Percentiles rank a stretch among this genome's conserved stretches.
These are phyloP conservation scores for Amphibolis antarctica DNA, from an alignment of 106 monocot species.

Conservation along the genomic window DNA sequence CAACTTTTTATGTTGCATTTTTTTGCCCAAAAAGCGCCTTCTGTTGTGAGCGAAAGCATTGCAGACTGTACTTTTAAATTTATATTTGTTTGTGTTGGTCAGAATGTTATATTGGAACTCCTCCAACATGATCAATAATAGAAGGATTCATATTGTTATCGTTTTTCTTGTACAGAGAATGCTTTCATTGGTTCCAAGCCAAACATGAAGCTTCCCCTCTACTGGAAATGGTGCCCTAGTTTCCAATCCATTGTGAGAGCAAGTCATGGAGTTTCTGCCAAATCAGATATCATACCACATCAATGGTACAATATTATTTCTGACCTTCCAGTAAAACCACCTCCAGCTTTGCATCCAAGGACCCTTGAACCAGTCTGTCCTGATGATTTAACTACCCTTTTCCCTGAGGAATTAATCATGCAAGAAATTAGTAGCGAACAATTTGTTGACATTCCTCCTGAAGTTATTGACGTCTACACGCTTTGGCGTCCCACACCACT, in stretches of 20 bases:
- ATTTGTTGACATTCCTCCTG: slow-evolving; percentile 61
- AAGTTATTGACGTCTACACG: slow-evolving; percentile 58
- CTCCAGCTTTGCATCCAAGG: slow-evolving; percentile 64
- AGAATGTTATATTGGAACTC: too few species aligned
- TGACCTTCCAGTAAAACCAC: slow-evolving; percentile 52
- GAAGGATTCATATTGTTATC: neutral
- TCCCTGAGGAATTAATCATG: slow-evolving; percentile 53
- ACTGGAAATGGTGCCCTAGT: neutral
- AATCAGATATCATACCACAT: slow-evolving; percentile 30
- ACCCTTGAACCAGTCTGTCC: slow-evolving; percentile 52
- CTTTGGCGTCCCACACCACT: slow-evolving; percentile 90
- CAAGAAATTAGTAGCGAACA: slow-evolving; percentile 54
- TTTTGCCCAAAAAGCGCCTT: too few species aligned
- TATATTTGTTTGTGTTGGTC: too few species aligned
- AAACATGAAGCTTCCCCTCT: neutral
- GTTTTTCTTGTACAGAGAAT: neutral
- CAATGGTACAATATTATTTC: slow-evolving; percentile 73
- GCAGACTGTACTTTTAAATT: too few species aligned
- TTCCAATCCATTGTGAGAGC: slow-evolving; percentile 2
- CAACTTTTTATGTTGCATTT: too few species aligned
- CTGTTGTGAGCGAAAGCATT: too few species aligned
- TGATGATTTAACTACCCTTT: slow-evolving; percentile 51
- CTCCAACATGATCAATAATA: too few species aligned
- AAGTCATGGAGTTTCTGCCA: slow-evolving; percentile 4
- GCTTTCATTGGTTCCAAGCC: neutral